Conservation (phyloP, 2,329 filamentous ascomycete genomes). For the Paracamarosporium sp. region DNA sequence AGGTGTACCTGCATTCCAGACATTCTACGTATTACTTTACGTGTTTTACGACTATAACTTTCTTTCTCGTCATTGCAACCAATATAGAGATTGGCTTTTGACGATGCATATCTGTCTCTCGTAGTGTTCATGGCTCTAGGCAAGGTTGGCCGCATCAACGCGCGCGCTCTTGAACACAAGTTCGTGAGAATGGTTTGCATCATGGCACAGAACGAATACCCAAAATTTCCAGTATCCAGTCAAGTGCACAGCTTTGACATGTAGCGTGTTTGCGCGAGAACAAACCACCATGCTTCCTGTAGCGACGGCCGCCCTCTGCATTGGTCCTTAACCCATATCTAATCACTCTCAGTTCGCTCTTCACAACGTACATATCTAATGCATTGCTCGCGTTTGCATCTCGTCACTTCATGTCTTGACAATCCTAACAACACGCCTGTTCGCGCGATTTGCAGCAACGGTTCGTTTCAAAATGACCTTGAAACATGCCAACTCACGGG, state of each 20-base stretch:
- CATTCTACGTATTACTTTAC: slow-evolving; percentile 23
- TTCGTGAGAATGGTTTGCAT: not conserved
- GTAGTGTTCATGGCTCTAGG: not conserved
- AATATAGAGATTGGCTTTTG: not conserved
- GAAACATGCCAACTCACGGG: not conserved
- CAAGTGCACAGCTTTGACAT: too few relatives aligned
- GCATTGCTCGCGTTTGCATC: not conserved
- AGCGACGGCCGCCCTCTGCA: not conserved
- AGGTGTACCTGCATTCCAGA: slow-evolving; percentile 49
- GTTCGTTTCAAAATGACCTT: not conserved
- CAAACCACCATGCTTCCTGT: not conserved
- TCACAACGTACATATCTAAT: not conserved
- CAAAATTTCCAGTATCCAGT: not conserved
- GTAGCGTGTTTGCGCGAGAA: not conserved
- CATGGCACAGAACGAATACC: not conserved
- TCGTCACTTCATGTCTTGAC: not conserved
- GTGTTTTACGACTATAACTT: too few relatives aligned
- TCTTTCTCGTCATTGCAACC: too few relatives aligned
- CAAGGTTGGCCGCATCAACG: not conserved
- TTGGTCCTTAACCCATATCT: too few relatives aligned
- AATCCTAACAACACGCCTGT: not conserved
- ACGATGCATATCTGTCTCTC: not conserved
- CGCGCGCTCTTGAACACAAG: not conserved
- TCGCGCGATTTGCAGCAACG: not conserved
- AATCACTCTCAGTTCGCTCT: too few relatives aligned